Base-by-base conservation (phyloP, 1,284 basidiomycete genomes). In the Caloboletus firmus region DNA sequence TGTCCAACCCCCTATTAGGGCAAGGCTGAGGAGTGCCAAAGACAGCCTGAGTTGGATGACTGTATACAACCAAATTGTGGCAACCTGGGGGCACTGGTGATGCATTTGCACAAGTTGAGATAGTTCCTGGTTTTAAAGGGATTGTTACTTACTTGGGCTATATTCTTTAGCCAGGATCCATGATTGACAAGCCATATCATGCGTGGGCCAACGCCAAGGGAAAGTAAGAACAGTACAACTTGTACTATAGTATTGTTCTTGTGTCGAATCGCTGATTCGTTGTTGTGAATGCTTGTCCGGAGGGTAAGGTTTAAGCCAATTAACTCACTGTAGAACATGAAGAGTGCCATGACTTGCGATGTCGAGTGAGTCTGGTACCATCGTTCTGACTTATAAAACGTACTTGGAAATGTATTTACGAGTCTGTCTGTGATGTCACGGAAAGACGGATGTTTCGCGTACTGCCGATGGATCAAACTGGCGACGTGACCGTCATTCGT, bases 381-480 rank as follows among this genome's bases (percentile, higher is more conserved):
- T 22, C 42, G 9, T 8, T 52, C 35, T 43, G 22, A 56, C 30
- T 31, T 34, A 36, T 41, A 41, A 46, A 31, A 76, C 87, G 59
- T 67, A 91, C 89, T 85, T 17, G 90, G 89, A 35, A 89, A 74
- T 24, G 83, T 79, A 28, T 82, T 74, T 30, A 80, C 49, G 74
- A 91, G 78, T 59, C 82, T 81, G 42, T 82, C 77, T 26, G 72
- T 49, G 24, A 89, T 59, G 4, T 71, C 76, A 42, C 71, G 61
- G 28, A 83, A 65, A 15, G 79, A 74, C 1, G 82, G 75, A 26
- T 76, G 68, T 65, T 82, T 78, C 26, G 81, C 82, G 57, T 92
- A 92, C 69, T 92, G 90, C 51, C 82, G 81, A 63, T 89, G 87
- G 45, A 90, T 80, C 41, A 92, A 71, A 54, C 89, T 89, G 59